Conservation (phyloP, 257 asterid genomes). For the Ajuga chamaepitys region DNA sequence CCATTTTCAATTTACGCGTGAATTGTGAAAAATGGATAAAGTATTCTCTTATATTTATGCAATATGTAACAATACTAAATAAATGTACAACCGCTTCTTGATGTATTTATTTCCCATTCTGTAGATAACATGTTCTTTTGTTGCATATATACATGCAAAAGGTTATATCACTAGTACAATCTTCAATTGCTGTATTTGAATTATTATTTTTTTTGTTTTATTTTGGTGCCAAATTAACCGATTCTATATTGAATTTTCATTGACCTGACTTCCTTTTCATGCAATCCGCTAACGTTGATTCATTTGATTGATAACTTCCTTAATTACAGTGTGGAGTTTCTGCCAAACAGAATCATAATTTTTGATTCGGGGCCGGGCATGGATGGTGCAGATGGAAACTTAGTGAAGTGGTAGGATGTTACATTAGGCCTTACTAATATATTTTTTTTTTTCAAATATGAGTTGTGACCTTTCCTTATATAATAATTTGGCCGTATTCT, state of each 20-base stretch:
- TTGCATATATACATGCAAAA: background rate
- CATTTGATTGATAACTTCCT: constrained; percentile 7
- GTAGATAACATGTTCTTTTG: background rate
- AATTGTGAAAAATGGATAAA: background rate
- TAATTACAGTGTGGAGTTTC: constrained; percentile 39
- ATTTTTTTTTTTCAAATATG: background rate
- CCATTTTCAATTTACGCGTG: background rate
- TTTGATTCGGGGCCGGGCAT: constrained; percentile 77
- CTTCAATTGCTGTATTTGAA: too few relatives aligned
- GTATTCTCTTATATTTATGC: background rate
- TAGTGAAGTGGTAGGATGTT: constrained; percentile 56
- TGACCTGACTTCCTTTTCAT: background rate
- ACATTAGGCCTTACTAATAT: background rate
- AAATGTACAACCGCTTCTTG: too few relatives aligned
- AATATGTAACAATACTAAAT: background rate
- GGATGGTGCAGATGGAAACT: constrained; percentile 60
- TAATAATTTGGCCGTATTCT: background rate
- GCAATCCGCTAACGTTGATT: background rate
- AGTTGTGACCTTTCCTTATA: background rate
- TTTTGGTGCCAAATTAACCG: background rate
- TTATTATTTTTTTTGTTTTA: background rate
- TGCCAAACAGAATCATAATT: constrained; percentile 29
- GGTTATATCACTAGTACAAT: background rate
- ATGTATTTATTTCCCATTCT: background rate
- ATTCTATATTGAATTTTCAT: background rate